These are phyloP conservation scores for Lasiodiplodia theobromae DNA, from an alignment of 2,329 filamentous ascomycete genomes.

Conservation along the genomic window DNA sequence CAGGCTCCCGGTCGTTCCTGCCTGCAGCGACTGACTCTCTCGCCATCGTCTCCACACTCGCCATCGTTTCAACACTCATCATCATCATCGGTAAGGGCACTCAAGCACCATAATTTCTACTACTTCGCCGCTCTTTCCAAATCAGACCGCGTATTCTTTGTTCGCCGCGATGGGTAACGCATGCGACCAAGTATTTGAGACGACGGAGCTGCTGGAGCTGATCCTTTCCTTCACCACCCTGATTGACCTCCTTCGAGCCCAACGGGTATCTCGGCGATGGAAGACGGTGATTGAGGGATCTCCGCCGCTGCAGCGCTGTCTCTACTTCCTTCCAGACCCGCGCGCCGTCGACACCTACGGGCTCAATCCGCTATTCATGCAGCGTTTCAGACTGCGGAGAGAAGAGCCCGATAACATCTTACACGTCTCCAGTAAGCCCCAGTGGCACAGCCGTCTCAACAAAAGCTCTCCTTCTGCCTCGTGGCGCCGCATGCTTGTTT, in stretches of 20 bases:
- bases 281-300: neutral
- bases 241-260: neutral
- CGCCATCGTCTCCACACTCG: neutral
- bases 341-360: neutral
- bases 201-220: constrained; percentile 15
- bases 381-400: constrained; percentile 7
- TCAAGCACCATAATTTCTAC: neutral
- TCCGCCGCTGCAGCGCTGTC: constrained; percentile 5
- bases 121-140: neutral
- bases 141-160: no score
- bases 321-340: neutral
- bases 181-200: neutral
- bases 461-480: neutral
- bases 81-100: neutral
- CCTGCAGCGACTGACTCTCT: neutral
- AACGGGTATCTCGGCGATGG: constrained; percentile 1
- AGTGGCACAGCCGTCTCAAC: neutral
- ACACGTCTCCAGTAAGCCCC: neutral
- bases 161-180: neutral
- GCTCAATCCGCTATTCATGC: constrained; percentile 17
- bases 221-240: constrained; percentile 1
- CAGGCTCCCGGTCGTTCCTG: neutral
- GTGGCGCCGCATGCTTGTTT: constrained; percentile 13
- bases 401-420: neutral
- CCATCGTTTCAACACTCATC: neutral